Evolutionary conservation across 83 land plant genomes (phyloP).

Genomic region (Isoetes engelmannii): DNA sequence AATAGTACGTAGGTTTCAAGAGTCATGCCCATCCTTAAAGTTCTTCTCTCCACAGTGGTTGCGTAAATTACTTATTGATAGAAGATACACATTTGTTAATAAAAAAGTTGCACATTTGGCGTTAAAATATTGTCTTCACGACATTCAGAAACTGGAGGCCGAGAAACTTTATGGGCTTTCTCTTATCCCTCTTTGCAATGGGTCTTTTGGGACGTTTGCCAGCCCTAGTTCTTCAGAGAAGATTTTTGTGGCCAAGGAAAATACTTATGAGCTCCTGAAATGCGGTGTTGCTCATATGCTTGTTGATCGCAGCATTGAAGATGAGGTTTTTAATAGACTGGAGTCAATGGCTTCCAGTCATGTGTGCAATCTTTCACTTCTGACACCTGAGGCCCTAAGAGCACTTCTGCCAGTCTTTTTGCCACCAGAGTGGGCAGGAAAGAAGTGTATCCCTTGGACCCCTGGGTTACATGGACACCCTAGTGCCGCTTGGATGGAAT

Average conservation of each 20-base stretch:
- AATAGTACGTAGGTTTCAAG: slow-evolving; percentile 52
- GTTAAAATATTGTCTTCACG: slow-evolving; percentile 77
- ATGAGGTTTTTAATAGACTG: slow-evolving; percentile 40
- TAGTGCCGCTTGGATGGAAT: slow-evolving; percentile 64
- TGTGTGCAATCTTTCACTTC: slow-evolving; percentile 44
- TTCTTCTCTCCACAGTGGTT: slow-evolving; percentile 65
- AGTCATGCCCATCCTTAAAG: slow-evolving; percentile 58
- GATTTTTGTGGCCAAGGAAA: slow-evolving; percentile 46
- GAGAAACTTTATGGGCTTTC: slow-evolving; percentile 58
- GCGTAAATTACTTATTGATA: slow-evolving; percentile 49
- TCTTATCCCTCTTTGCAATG: slow-evolving; percentile 72
- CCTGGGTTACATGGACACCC: slow-evolving; percentile 70
- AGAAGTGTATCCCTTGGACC: slow-evolving; percentile 53
- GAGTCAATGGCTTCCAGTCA: slow-evolving; percentile 49
- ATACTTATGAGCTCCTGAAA: slow-evolving; percentile 66
- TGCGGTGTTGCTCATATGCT: slow-evolving; percentile 59
- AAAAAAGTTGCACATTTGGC: slow-evolving; percentile 45
- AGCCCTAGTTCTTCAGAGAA: slow-evolving; percentile 51
- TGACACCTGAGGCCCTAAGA: slow-evolving; percentile 53
- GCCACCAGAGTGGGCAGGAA: slow-evolving; percentile 71
- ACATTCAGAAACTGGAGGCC: slow-evolving; percentile 31
- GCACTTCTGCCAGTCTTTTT: slow-evolving; percentile 57
- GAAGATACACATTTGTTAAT: slow-evolving; percentile 52
- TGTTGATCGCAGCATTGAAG: slow-evolving; percentile 43
- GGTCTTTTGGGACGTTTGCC: slow-evolving; percentile 47